These are phyloP conservation scores for Cordyceps farinosa DNA, from an alignment of 2,329 filamentous ascomycete genomes.

Conservation along the genomic window DNA sequence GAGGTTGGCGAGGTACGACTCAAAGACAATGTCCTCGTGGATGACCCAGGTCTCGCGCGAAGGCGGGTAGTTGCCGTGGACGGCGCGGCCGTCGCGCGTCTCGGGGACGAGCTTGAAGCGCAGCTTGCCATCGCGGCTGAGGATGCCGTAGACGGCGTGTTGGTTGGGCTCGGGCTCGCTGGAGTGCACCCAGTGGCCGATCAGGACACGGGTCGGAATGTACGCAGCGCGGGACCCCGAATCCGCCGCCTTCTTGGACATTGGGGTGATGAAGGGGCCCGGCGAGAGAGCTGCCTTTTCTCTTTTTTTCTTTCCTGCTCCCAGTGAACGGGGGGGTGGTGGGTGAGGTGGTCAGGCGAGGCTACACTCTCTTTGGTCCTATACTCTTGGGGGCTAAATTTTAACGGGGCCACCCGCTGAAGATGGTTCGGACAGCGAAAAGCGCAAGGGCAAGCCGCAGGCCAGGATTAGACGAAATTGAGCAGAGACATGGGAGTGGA, in stretches of 20 bases:
- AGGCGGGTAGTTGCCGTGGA: conserved; percentile 10
- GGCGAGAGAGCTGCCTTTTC: neutral
- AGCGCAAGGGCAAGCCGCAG: neutral
- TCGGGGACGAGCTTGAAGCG: conserved; percentile 18
- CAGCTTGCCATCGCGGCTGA: conserved; percentile 18
- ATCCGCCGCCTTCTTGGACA: conserved; percentile 7
- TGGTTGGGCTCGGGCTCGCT: conserved; percentile 18
- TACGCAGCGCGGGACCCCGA: conserved; percentile 1
- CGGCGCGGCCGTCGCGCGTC: conserved; percentile 13
- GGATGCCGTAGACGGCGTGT: conserved; percentile 18
- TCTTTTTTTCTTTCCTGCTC: neutral
- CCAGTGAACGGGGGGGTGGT: neutral
- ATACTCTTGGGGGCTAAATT: conserved; percentile 13
- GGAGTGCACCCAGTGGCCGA: conserved; percentile 17
- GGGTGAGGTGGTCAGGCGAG: neutral
- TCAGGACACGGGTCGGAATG: conserved; percentile 8
- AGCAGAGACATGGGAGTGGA: conserved; percentile 1
- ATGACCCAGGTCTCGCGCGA: conserved; percentile 17
- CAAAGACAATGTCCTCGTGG: conserved; percentile 14
- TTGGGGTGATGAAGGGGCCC: neutral
- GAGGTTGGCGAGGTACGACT: conserved; percentile 15
- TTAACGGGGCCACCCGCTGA: conserved; percentile 10
- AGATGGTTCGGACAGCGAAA: conserved; percentile 9
- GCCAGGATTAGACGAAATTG: conserved; percentile 7
- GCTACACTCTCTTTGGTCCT: conserved; percentile 1